Percentiles rank a stretch among this genome's conserved stretches.
phyloP scores from a whole-genome alignment of 306 rosid genomes.

The Gastrolobium bilobum region DNA sequence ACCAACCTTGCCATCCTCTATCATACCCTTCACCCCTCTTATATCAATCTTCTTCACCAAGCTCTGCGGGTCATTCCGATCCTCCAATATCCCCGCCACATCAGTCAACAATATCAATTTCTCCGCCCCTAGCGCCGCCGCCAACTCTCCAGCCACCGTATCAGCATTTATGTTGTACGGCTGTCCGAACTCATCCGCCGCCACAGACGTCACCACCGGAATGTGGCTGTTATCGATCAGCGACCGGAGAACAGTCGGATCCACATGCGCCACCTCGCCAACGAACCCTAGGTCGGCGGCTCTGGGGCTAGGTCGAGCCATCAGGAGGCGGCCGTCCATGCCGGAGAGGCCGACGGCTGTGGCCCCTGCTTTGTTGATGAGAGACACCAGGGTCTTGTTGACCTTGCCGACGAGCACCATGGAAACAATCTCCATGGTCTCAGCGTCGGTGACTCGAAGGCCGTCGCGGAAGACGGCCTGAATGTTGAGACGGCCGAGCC shows the following conservation, averaged over 20 bases:
- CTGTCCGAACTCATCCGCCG: constrained; percentile 82
- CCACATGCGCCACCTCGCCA: constrained; percentile 79
- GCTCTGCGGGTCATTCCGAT: constrained; percentile 67
- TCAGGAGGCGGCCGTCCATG: constrained; percentile 77
- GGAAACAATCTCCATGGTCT: constrained; percentile 94
- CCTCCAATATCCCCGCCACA: constrained; percentile 85
- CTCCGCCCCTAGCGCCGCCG: constrained; percentile 94
- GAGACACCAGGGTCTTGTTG: constrained; percentile 78
- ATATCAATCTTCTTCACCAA: constrained; percentile 82
- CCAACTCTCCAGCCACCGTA: constrained; percentile 88
- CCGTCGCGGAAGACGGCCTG: constrained; percentile 84
- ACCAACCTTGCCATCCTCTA: constrained; percentile 71
- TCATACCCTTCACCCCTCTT: constrained; percentile 79
- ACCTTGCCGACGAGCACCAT: constrained; percentile 96
- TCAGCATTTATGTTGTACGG: constrained; percentile 91
- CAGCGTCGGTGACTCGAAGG: constrained; percentile 86
- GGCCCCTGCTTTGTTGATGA: constrained; percentile 84
- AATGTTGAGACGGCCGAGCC: constrained; percentile 90
- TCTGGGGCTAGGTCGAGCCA: constrained; percentile 80
- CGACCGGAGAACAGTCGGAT: constrained; percentile 70
- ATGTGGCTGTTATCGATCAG: constrained; percentile 70
- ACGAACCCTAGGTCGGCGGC: constrained; percentile 81
- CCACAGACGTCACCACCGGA: constrained; percentile 91
- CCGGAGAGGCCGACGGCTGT: constrained; percentile 92
- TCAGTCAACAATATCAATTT: constrained; percentile 88